Evolutionary conservation across 1,139 yeast species (phyloP).

Genomic region (Geotrichum siamense): DNA sequence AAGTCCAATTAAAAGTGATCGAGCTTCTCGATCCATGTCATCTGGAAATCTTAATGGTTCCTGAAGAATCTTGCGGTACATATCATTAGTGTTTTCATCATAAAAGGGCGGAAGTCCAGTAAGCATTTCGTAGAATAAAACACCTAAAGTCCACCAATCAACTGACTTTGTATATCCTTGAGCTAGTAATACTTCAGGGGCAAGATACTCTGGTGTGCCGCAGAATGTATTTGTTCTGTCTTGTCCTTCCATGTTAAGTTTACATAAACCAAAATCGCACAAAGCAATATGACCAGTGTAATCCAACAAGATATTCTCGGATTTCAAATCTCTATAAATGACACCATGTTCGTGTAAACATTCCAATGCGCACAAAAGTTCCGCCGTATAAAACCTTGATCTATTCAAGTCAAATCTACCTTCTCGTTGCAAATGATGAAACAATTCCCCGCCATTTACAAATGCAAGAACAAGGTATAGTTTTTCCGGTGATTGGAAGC

Average conservation of each 20-base stretch:
- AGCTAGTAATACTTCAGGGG: constrained; percentile 86
- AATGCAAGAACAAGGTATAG: constrained; percentile 83
- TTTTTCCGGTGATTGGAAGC: constrained; percentile 94
- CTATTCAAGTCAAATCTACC: constrained; percentile 86
- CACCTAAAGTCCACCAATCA: constrained; percentile 99
- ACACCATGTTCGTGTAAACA: constrained; percentile 85
- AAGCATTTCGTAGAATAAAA: constrained; percentile 87
- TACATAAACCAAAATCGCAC: constrained; percentile 95
- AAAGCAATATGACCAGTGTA: constrained; percentile 96
- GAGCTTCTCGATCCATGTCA: constrained; percentile 83
- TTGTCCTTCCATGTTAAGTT: constrained; percentile 81
- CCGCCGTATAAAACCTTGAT: constrained; percentile 90
- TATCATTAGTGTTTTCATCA: constrained; percentile 87
- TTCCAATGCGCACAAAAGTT: constrained; percentile 84
- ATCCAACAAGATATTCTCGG: constrained; percentile 87
- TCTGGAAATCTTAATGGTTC: constrained; percentile 86
- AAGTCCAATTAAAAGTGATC: constrained; percentile 67
- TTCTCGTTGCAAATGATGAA: constrained; percentile 87
- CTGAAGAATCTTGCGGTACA: constrained; percentile 89
- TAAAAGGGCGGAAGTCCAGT: constrained; percentile 96
- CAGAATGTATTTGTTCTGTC: constrained; percentile 92
- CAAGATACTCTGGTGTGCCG: constrained; percentile 94
- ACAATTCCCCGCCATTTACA: constrained; percentile 95
- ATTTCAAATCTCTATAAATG: constrained; percentile 90
- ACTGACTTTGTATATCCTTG: constrained; percentile 94